Conservation (phyloP, 257 asterid species). For the Solanum sitiens region DNA sequence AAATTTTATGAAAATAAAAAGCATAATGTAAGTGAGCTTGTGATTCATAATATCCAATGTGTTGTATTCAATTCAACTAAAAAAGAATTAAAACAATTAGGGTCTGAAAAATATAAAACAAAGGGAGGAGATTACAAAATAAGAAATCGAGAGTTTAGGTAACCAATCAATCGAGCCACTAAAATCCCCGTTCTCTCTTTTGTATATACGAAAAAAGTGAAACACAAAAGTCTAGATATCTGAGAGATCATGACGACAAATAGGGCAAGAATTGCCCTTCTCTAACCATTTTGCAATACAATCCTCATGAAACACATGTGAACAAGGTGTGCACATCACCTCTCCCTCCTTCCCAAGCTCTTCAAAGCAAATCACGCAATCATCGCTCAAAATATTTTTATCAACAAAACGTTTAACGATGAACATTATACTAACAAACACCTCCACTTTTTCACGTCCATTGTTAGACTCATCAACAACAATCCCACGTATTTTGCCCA, state of each 20-base stretch:
- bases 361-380: not conserved
- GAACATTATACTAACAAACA: not conserved
- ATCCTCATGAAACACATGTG: conserved; percentile 3
- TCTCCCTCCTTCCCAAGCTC: not conserved
- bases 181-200: too few species aligned
- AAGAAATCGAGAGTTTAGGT: too few species aligned
- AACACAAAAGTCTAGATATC: too few species aligned
- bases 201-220: too few species aligned
- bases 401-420: not conserved
- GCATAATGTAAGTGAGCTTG: not conserved
- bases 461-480: not conserved
- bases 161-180: too few species aligned
- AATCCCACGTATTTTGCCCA: not conserved
- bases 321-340: not conserved
- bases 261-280: not conserved
- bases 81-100: not conserved
- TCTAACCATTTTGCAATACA: conserved; percentile 6
- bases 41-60: not conserved
- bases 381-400: not conserved
- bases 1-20: not conserved
- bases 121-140: too few species aligned
- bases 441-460: not conserved
- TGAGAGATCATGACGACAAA: not conserved
- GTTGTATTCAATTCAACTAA: not conserved
- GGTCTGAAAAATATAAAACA: too few species aligned